Base-by-base conservation (phyloP, 2,329 filamentous ascomycete genomes). In the Colletotrichum sidae region DNA sequence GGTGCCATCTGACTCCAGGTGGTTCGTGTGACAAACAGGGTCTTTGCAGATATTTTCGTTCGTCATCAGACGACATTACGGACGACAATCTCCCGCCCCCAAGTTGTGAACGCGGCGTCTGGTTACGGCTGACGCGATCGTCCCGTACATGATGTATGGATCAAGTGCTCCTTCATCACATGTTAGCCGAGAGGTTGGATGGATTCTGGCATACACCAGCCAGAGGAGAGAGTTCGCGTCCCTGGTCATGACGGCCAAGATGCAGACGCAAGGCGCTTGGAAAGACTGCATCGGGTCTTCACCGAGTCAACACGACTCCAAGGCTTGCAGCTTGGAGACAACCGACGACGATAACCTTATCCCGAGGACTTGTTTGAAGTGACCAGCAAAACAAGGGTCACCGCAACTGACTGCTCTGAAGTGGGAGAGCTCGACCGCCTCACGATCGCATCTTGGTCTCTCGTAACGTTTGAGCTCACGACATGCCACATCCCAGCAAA, bases 331-430 rank as follows among this genome's bases (percentile, higher is more conserved):
- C 12, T 37, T n/a, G 8, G 37, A 45, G 47, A 10, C 7, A 8
- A 35, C 37, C n/a, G 4, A 25, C 25, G 25, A 5, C 4, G 3
- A 11, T 25, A 62, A 46, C 52, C 53, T n/a, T 15, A 53, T 9
- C 47, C 37, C 44, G 52, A 55, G 41, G 33, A 34, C 53, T 53
- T 56, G 62, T 65, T 50, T 53, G 62, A 49, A 47, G n/a, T n/a
- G 8, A 8, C 2, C 49, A 11, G 52, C 57, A 35, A 44, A 62
- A 56, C 52, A 39, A n/a, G 6, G 13, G 44, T 44, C 35, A 41
- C 37, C 35, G 25, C 25, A n/a, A 47, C 15, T 10, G 39, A 13
- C 39, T 10, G 37, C 52, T 44, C 8, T 46, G 47, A 47, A 57
- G 42, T 11, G 56, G 47, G 11, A 51, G 13, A 44, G 35, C 52